Conservation (phyloP, 176 grass and related monocot species). For the Miscanthus lutarioriparius region DNA sequence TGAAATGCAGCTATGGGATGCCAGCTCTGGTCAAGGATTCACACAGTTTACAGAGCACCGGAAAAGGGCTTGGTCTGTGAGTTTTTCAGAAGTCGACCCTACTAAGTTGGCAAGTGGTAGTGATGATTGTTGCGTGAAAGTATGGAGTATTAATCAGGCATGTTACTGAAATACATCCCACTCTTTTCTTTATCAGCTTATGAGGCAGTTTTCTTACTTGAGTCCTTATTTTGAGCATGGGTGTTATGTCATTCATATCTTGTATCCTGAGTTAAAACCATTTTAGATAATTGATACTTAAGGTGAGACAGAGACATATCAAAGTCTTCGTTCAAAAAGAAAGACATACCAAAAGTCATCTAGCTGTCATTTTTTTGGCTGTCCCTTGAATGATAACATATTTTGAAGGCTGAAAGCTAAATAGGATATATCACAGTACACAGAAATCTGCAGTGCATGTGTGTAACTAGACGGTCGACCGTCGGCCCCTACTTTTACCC, state of each 20-base stretch:
- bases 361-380: not conserved
- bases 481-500: constrained; percentile 5
- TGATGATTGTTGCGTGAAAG: constrained; percentile 90
- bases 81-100: constrained; percentile 91
- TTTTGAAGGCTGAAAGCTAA: not conserved
- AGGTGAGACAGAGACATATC: not conserved
- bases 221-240: constrained; percentile 9
- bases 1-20: constrained; percentile 96
- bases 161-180: constrained; percentile 31
- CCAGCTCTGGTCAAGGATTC: constrained; percentile 88
- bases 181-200: constrained; percentile 7
- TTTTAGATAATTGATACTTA: not conserved
- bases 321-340: not conserved
- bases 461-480: not conserved
- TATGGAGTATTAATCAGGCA: constrained; percentile 97
- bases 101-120: constrained; percentile 89
- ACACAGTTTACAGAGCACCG: constrained; percentile 70
- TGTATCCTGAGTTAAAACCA: not conserved
- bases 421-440: not conserved
- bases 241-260: constrained; percentile 6
- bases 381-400: not conserved
- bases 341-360: constrained; percentile 14
- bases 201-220: not conserved
- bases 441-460: not conserved
- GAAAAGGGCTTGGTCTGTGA: constrained; percentile 97